A percentile compares a stretch with the other conserved stretches of the same genome.
Evolutionary conservation across 108 stramenopile species (phyloP).

Genomic region (Epithemia pelagica): DNA sequence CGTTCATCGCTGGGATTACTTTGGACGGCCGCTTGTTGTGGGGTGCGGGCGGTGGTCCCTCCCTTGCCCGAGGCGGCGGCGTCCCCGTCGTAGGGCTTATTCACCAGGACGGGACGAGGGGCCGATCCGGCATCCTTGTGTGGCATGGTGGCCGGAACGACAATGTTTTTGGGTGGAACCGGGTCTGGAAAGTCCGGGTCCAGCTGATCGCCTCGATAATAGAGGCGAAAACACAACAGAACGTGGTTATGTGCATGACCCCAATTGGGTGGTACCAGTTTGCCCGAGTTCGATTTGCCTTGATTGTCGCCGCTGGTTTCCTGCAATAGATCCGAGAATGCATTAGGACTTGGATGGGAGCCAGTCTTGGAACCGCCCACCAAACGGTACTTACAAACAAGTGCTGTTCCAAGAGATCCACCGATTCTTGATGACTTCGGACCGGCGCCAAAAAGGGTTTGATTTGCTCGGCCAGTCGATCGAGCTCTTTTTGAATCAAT

Average conservation of each 20-base stretch:
- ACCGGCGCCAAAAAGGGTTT: constrained; percentile 22
- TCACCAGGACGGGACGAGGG: not conserved
- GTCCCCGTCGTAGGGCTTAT: not conserved
- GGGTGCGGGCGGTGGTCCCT: not conserved
- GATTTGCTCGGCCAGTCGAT: constrained; percentile 19
- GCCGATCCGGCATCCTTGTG: not conserved
- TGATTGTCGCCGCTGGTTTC: not conserved
- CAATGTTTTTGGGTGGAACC: constrained; percentile 21
- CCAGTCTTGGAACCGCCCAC: not conserved
- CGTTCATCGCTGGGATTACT: constrained; percentile 9
- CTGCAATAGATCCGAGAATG: no score
- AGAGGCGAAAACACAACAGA: constrained; percentile 50
- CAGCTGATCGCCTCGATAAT: constrained; percentile 31
- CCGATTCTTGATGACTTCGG: constrained; percentile 28
- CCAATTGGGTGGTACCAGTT: constrained; percentile 15
- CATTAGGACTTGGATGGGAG: not conserved
- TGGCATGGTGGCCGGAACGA: constrained; percentile 15
- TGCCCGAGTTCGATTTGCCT: not conserved
- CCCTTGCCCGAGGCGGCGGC: not conserved
- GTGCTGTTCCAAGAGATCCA: constrained; percentile 26
- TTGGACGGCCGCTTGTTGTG: not conserved
- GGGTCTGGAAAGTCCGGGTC: constrained; percentile 42
- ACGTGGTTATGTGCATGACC: constrained; percentile 40
- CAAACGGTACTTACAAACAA: constrained; percentile 16
- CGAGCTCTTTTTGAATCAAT: constrained; percentile 28